Conservation (phyloP, 2,329 filamentous ascomycete genomes). For the Amphichorda felina region DNA sequence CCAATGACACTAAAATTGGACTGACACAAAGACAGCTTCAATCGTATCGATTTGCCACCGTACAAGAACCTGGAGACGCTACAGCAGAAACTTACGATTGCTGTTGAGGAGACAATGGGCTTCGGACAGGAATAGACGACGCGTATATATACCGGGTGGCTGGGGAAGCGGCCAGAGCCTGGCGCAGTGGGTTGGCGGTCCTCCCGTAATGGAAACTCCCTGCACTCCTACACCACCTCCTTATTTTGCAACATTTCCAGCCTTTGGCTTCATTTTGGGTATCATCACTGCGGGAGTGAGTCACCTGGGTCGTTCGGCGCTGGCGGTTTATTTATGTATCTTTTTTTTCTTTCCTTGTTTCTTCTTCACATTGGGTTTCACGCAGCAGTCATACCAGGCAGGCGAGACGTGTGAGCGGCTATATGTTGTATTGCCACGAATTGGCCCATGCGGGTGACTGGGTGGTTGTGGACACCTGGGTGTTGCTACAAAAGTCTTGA, state of each 20-base stretch:
- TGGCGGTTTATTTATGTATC: conserved; percentile 9
- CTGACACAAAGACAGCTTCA: conserved; percentile 59
- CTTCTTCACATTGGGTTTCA: not conserved
- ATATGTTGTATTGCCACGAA: too few species aligned
- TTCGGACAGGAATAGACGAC: conserved; percentile 82
- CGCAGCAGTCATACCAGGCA: too few species aligned
- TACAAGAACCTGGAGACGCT: conserved; percentile 84
- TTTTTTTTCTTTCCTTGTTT: not conserved
- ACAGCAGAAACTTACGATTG: conserved; percentile 85
- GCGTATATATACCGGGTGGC: not conserved
- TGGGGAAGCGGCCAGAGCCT: not conserved
- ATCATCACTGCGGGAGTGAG: conserved; percentile 10
- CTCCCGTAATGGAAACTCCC: not conserved
- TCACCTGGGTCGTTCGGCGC: conserved; percentile 16
- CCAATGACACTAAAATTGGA: conserved; percentile 1
- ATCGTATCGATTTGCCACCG: conserved; percentile 85
- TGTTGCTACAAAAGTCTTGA: too few species aligned
- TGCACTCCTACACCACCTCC: not conserved
- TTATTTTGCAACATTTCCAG: not conserved
- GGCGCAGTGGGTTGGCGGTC: not conserved
- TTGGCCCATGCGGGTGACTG: too few species aligned
- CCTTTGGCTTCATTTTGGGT: conserved; percentile 16
- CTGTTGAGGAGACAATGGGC: conserved; percentile 96
- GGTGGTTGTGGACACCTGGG: too few species aligned
- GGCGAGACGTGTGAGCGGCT: too few species aligned